phyloP scores from a whole-genome alignment of 1,139 yeast species.

The Arxiozyma slooffiae region DNA sequence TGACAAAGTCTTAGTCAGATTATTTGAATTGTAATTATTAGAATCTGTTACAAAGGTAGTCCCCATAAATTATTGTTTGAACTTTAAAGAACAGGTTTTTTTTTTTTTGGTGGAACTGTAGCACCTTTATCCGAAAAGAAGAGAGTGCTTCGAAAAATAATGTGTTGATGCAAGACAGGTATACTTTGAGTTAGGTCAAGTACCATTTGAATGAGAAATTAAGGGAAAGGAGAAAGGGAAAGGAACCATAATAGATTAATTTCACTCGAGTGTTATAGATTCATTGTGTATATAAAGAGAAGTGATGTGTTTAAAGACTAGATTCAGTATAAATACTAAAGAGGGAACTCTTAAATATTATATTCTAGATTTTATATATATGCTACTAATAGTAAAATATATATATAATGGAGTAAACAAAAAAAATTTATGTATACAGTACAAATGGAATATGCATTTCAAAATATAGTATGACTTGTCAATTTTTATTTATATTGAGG shows the following conservation, averaged over 20 bases:
- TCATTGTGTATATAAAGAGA: not conserved
- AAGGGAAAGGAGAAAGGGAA: not conserved
- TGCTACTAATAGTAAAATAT: not conserved
- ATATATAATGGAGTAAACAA: not conserved
- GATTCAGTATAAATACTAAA: not conserved
- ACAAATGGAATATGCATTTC: conserved; percentile 1
- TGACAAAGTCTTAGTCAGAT: conserved; percentile 41
- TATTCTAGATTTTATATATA: not conserved
- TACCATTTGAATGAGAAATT: conserved; percentile 21
- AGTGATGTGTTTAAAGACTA: not conserved
- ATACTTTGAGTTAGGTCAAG: conserved; percentile 45
- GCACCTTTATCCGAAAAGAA: conserved; percentile 61
- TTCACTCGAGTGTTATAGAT: not conserved
- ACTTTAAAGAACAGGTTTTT: conserved; percentile 44
- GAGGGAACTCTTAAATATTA: too few species aligned
- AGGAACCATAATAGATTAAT: not conserved
- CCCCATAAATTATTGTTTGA: conserved; percentile 38
- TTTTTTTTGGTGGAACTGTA: conserved; percentile 41
- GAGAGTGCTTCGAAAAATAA: conserved; percentile 62
- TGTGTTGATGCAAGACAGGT: conserved; percentile 74
- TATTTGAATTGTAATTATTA: conserved; percentile 49
- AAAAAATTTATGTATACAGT: not conserved
- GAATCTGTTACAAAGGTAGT: conserved; percentile 36
- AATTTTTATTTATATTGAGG: not conserved
- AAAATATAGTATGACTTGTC: not conserved